Evolutionary conservation across 2,329 filamentous ascomycete genomes (phyloP), one percentile per base, ranked within the genome.

Genomic region (Venturiaceae sp.): DNA sequence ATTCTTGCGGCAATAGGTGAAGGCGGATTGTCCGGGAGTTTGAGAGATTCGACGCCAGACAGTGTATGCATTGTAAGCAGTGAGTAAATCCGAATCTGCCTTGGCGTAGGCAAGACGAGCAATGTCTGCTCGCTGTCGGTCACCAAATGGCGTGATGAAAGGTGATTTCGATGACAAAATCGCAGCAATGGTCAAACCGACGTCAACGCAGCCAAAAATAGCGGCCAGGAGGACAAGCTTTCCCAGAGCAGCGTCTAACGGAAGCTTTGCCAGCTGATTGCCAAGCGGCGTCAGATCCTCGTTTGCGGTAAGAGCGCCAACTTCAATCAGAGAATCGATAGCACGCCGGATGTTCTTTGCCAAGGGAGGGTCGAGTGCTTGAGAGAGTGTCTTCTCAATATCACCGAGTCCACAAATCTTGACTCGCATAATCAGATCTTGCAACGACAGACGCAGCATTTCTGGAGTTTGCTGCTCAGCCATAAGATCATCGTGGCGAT

Each of bases 321-420:
- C 94, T 68, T 99, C 94, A 46, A 97, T 83, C 5, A 99, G 81
- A 3, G 92, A 90, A 69, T 97, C 92, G 58, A 99, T 87, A 1
- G 94, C 92, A 36, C 92, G 84, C 26, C 90, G 86, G 53, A 99
- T 95, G 65, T 97, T 99, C 74, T 92, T 95, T 0, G 88, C 80
- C 0, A 88, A 92, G 0, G 94, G 94, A 0, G 92, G 87, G 68
- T 99, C 94, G 16, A 99, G 78, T 3, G 94, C 94, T 70, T 92
- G 85, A 23, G 87, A 83, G 9, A 99, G 79, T 0, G 92, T 96
- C 65, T 92, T 84, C 69, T 97, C 92, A 57, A 97, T 95, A 41
- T 90, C 87, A 11, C 94, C 94, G 46, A 99, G 82, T 67, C 95
- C 95, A 77, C 92, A 99, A 50, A 96, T 96, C 74, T 99, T 99